phyloP scores from a whole-genome alignment of 192 early-diverging fungal species.

The Geosiphon pyriformis region DNA sequence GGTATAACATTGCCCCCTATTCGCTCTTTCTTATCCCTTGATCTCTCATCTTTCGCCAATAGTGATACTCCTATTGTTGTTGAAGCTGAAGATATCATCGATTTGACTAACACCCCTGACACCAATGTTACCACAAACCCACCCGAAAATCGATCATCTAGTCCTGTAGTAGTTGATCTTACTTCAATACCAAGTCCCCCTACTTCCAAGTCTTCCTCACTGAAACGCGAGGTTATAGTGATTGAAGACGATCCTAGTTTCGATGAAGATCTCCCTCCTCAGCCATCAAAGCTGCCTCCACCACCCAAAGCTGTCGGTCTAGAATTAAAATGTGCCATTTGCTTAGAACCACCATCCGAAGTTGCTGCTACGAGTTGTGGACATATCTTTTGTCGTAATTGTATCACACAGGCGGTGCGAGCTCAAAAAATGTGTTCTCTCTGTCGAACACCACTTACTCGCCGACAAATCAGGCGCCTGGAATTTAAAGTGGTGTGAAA shows the following conservation, averaged over 20 bases:
- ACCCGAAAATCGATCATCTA: background rate
- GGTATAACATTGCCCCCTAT: background rate
- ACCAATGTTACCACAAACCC: too few species aligned
- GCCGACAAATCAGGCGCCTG: background rate
- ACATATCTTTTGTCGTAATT: slow-evolving; percentile 18
- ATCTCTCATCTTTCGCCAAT: background rate
- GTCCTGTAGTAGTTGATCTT: background rate
- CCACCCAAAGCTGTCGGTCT: background rate
- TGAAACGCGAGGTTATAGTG: background rate
- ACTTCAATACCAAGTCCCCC: background rate
- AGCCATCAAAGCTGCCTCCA: background rate
- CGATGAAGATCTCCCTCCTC: background rate
- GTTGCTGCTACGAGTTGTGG: slow-evolving; percentile 16
- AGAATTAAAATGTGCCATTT: slow-evolving; percentile 17
- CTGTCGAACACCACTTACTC: slow-evolving; percentile 2
- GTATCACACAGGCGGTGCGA: slow-evolving; percentile 7
- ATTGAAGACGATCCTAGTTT: background rate
- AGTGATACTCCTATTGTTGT: background rate
- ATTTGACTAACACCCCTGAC: background rate
- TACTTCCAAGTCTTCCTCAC: background rate
- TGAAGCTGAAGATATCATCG: background rate
- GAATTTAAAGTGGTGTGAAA: slow-evolving; percentile 7
- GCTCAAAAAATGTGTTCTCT: slow-evolving; percentile 20
- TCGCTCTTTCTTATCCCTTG: background rate
- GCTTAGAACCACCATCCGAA: slow-evolving; percentile 14